A percentile compares a stretch with the other conserved stretches of the same genome.
These are phyloP conservation scores for Metschnikowia baotianmanensis DNA, from an alignment of 805 yeast genomes.

Conservation along the genomic window DNA sequence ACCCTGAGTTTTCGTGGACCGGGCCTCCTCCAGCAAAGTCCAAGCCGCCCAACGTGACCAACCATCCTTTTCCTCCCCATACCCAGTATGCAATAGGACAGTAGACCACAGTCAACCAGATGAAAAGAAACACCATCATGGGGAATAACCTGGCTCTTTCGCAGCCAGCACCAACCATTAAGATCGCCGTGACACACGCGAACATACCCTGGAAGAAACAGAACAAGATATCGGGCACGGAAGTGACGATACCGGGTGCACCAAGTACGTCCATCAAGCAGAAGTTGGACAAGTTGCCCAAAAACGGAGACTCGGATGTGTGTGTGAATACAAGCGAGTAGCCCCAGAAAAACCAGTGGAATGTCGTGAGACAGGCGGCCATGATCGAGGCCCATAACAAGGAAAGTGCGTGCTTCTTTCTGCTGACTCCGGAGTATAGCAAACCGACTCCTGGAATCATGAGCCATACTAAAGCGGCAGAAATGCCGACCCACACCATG, in stretches of 20 bases:
- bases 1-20: conserved; percentile 93
- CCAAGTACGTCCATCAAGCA: conserved; percentile 81
- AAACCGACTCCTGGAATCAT: conserved; percentile 97
- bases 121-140: conserved; percentile 89
- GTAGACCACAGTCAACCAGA: conserved; percentile 95
- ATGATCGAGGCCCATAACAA: conserved; percentile 91
- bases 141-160: conserved; percentile 97
- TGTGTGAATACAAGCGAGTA: conserved; percentile 81
- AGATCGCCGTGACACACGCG: conserved; percentile 87
- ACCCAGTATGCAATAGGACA: conserved; percentile 97
- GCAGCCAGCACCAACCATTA: conserved; percentile 97
- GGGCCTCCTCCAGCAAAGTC: conserved; percentile 99
- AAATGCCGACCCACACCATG: conserved; percentile 80
- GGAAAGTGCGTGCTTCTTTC: conserved; percentile 95
- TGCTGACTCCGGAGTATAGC: conserved; percentile 86
- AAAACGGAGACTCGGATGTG: conserved; percentile 56
- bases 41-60: conserved; percentile 73
- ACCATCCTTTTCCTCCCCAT: conserved; percentile 95
- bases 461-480: conserved; percentile 85
- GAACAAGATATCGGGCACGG: conserved; percentile 89
- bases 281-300: conserved; percentile 81
- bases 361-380: conserved; percentile 76
- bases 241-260: conserved; percentile 61
- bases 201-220: conserved; percentile 96
- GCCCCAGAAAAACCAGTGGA: conserved; percentile 94